Evolutionary conservation across 2,329 filamentous ascomycete species (phyloP), one percentile per base, ranked within the genome.

Genomic region (Fusarium devonianum): DNA sequence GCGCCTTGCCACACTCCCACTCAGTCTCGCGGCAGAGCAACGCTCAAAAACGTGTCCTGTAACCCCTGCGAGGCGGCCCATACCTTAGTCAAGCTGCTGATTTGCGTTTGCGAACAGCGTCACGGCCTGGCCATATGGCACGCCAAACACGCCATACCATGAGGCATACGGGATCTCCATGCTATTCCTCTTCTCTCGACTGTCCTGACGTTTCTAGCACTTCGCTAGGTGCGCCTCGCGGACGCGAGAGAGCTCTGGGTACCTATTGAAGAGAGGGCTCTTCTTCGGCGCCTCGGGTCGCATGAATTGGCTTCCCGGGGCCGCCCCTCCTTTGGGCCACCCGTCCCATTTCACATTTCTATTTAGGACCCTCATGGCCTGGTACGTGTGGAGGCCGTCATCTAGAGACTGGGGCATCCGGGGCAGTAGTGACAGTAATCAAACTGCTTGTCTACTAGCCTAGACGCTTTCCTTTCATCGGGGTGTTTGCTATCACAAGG

Each of bases 351-450:
- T 56, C 39, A n/a, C n/a, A n/a, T n/a, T n/a, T 45, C 56, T 51
- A 46, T 45, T 30, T 33, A 53, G 44, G 41, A 32, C 40, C 51
- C 49, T 59, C 48, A 36, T 54, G 38, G 43, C 43, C 36, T 60
- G 46, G 58, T 56, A 25, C 58, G 58, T 62, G 58, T 51, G 36
- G 44, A 64, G 60, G 58, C 60, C 58, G 58, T 64, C 48, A 16
- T 56, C 49, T 53, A 62, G 62, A 53, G 62, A 52, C 57, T 53
- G 49, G 56, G 39, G 46, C 36, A 18, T 19, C 36, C 43, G 47
- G 60, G 53, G 35, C 41, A 49, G 45, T 16, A 28, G 18, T 17
- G n/a, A n/a, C n/a, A n/a, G n/a, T 59, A 64, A 64, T 64, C 59
- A 64, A 64, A 64, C 47, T 47, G 34, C 41, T 44, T 38, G 51